These are phyloP conservation scores for Alternaria dauci DNA, from an alignment of 2,329 filamentous ascomycete species.

Conservation along the genomic window DNA sequence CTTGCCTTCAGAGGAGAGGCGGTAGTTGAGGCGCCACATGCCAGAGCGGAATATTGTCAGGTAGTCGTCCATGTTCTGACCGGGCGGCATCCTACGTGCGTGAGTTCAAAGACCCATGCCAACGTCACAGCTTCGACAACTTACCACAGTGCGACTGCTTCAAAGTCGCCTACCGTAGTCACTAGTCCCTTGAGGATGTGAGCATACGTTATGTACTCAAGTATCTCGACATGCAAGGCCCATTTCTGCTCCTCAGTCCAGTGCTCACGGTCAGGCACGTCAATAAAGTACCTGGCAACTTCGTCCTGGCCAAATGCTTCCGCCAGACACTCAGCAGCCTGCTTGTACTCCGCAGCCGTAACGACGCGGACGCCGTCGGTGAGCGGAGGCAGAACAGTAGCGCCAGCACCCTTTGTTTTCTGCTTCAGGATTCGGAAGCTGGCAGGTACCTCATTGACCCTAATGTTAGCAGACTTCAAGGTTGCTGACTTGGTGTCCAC, in stretches of 20 bases:
- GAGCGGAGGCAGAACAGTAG: conserved; percentile 32
- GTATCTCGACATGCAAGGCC: conserved; percentile 77
- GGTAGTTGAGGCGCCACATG: conserved; percentile 79
- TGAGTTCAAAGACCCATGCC: conserved; percentile 11
- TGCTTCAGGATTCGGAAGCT: conserved; percentile 44
- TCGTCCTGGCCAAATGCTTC: conserved; percentile 80
- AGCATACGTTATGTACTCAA: conserved; percentile 79
- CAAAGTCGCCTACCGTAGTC: conserved; percentile 78
- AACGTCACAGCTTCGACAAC: conserved; percentile 40
- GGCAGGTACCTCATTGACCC: conserved; percentile 42
- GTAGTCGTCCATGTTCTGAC: conserved; percentile 75
- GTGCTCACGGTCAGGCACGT: conserved; percentile 71
- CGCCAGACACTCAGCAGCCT: conserved; percentile 75
- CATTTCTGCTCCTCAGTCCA: conserved; percentile 74
- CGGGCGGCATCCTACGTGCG: conserved; percentile 73
- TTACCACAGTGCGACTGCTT: conserved; percentile 81
- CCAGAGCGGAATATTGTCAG: conserved; percentile 76
- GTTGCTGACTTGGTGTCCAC: conserved; percentile 48
- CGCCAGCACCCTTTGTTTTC: conserved; percentile 20
- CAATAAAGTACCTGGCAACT: conserved; percentile 76
- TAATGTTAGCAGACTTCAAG: conserved; percentile 47
- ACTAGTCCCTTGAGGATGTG: conserved; percentile 78
- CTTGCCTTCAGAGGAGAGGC: conserved; percentile 75
- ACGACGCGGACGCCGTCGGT: conserved; percentile 68
- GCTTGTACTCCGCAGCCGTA: conserved; percentile 71